Base-by-base conservation (phyloP, 2,329 filamentous ascomycete genomes). In the Claviceps arundinis region DNA sequence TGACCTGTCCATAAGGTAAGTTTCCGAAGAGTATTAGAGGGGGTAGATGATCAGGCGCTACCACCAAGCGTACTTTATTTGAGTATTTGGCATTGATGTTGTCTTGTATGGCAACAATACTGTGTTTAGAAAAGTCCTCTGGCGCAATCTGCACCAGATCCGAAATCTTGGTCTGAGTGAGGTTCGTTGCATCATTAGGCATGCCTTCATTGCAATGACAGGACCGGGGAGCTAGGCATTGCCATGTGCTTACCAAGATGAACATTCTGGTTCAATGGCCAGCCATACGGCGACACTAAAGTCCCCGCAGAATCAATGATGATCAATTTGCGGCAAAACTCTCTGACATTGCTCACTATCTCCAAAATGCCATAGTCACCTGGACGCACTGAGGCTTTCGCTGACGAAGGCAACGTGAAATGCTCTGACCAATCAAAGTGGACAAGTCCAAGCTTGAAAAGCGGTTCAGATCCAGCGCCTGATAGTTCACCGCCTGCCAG, bases 81-180 rank as follows among this genome's bases (percentile, higher is more conserved):
- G 91, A 83, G 68, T 96, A 98, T 70, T 98, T 98, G 57, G 83
- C 78, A 66, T 98, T 97, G 71, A 98, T 93, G 62, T 93, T 93
- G 71, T 98, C 90, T 69, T 96, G 89, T 57, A 98, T 88, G 1
- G 89, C 89, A 56, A 89, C 79, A 37, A 81, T 78, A 63, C 87
- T 94, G 55, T 81, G 76, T 68, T 93, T 93, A 55, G 82, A 78
- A 64, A 97, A 95, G 65, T 96, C 87, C 62, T 88, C 80, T 1
- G 93, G 93, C 37, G 81, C 78, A 70, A 98, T 94, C 70, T 95
- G 88, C 59, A 98, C 89, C 60, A 98, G 77, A 73, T 98, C 93
- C 60, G 89, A 85, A 61, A 98, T 83, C 59, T 93, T 95, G 44
- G 89, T 93, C 93, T 95, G 56, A 37, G 37, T 22, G 38, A 50